Base-by-base conservation (phyloP, 2,329 filamentous ascomycete species). In the Trichoderma guizhouense region DNA sequence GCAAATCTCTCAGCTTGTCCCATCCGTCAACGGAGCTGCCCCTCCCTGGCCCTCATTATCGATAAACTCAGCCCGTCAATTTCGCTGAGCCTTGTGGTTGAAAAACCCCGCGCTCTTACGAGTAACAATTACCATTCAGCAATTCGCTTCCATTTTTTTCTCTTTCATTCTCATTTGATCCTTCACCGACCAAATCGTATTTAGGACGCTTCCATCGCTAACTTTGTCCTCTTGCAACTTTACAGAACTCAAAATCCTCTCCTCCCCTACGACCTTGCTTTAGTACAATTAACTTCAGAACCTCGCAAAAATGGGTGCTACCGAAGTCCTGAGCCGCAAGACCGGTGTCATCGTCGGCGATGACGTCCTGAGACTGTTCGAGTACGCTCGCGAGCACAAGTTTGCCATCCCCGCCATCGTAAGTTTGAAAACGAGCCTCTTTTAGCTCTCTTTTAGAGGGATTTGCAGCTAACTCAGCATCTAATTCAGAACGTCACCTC, bases 361-460 rank as follows among this genome's bases (percentile, higher is more conserved):
- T 76, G 85, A 87, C 78, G 85, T 87, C 74, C 81, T 86, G 72
- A 83, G 82, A 78, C 92, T 97, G 80, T 97, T 98, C 87, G 89
- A 95, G 84, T 93, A 98, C 84, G 93, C 93, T 77, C 92, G 95
- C 82, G 89, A 96, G 87, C 89, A 97, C 81, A 86, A 92, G 76
- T 97, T 94, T 80, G 95, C 95, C 79, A 94, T 98, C 78, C 95
- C 93, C 73, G 93, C 93, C 80, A 90, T 94, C 82, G 82, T 83
- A 79, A 66, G 81, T 79, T 21, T 2, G n/a, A 47, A 24, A n/a
- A 39, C 18, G 24, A 21, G 28, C 3, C 28, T 12, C 32, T 36
- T 15, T 11, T 30, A 21, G 21, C 34, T 14, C 8, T 30, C 1
- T 14, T 3, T 18, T 7, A 53, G 7, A 26, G n/a, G 36, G 24